A percentile compares a stretch with the other conserved stretches of the same genome.
These are phyloP conservation scores for Aegilops sharonensis DNA, from an alignment of 176 grass and related monocot genomes.

Conservation along the genomic window DNA sequence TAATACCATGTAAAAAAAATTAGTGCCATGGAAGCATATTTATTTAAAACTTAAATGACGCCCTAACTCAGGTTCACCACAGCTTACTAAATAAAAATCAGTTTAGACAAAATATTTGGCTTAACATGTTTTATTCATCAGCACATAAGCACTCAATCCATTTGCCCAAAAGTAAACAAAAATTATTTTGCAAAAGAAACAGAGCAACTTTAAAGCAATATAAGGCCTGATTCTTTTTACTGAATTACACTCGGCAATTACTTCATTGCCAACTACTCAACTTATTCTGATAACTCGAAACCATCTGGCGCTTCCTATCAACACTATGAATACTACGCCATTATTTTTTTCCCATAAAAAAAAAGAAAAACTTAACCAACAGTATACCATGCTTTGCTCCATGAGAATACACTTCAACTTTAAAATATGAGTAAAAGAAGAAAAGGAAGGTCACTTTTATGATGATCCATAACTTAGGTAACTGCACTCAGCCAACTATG, in stretches of 20 bases:
- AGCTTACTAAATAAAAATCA: neutral
- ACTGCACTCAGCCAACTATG: neutral
- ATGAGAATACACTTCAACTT: neutral
- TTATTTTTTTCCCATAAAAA: neutral
- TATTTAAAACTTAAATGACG: neutral
- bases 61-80: neutral
- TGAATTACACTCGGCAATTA: neutral
- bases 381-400: neutral
- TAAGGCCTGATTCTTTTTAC: neutral
- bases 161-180: neutral
- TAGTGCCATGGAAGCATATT: neutral
- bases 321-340: neutral
- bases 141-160: neutral
- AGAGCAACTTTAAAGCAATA: neutral
- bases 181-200: neutral
- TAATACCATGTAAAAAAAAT: neutral
- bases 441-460: neutral
- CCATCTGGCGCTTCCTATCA: neutral
- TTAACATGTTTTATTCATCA: neutral
- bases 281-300: neutral
- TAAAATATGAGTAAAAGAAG: neutral
- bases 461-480: neutral
- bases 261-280: neutral
- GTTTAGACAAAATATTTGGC: neutral
- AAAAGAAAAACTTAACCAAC: slow-evolving; percentile 2